Base-by-base conservation (phyloP, 2,329 filamentous ascomycete genomes). In the Myriosclerotinia duriaeana region DNA sequence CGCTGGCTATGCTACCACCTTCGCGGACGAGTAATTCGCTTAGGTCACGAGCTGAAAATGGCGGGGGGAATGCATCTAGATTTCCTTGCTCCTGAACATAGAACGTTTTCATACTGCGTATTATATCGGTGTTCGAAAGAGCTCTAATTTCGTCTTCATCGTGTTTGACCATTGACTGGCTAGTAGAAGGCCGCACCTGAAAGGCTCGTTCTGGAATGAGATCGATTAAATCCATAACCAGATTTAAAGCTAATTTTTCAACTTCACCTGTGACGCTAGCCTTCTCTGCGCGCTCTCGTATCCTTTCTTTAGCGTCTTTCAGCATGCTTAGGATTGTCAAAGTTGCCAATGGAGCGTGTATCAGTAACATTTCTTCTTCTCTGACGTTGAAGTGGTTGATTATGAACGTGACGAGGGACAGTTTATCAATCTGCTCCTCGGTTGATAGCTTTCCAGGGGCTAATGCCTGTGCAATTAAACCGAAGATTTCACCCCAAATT, bases 361-460 rank as follows among this genome's bases (percentile, higher is more conserved):
- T 80, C 2, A 90, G 86, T 20, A 96, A 78, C 94, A 99, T 98
- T 75, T 99, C 96, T 77, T 98, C 95, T 78, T 99, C 95, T 64
- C 89, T 87, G 60, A 98, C 85, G 77, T 97, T 98, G 82, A 99
- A 99, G 72, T 94, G 89, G 6, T 85, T 80, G 70, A 97, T 80
- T 65, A 97, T 89, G 77, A 98, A 99, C 69, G 85, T 86, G 64
- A 93, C 87, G 53, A 97, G 82, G 26, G 86, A 84, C 64, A 97
- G 80, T 69, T 89, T 88, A 65, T 85, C 84, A 69, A 85, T 79
- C 62, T 83, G 84, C 5, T 80, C 78, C 44, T 75, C 74, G 42
- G 75, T 63, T 38, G 74, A 71, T n/a, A 80, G 64, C 46, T 75
- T 78, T 30, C 80, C 81, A 6, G 83, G 79, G 2, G 81, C 80